phyloP scores from a whole-genome alignment of 176 grass and related monocot species.

The Aegilops longissima region DNA sequence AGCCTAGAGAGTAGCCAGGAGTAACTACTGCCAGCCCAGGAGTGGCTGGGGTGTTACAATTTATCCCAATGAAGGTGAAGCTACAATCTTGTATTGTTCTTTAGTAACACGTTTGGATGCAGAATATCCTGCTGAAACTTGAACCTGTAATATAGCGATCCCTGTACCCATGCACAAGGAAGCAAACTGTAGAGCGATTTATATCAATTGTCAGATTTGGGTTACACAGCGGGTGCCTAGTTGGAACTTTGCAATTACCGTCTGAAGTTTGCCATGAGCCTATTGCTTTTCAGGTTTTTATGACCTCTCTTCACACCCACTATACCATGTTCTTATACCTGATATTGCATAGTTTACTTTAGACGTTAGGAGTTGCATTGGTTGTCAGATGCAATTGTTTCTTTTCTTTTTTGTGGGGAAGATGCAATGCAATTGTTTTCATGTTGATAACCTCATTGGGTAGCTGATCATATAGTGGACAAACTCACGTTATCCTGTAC shows the following conservation, averaged over 20 bases:
- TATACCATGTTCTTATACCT: neutral
- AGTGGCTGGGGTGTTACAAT: no score
- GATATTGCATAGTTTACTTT: neutral
- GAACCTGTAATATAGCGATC: neutral
- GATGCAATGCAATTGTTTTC: neutral
- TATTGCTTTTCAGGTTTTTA: neutral
- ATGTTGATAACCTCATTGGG: neutral
- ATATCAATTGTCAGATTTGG: neutral
- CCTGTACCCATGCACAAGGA: neutral
- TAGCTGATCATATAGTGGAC: constrained; percentile 14
- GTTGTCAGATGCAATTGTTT: constrained; percentile 13
- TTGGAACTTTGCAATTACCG: neutral
- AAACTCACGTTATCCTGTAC: neutral
- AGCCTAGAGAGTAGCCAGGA: no score
- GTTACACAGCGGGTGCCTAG: neutral
- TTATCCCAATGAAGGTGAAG: neutral
- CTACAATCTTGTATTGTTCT: constrained; percentile 11
- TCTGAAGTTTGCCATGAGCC: neutral
- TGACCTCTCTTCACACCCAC: neutral
- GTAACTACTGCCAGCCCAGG: no score
- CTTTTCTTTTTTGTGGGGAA: no score
- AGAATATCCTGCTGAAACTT: constrained; percentile 12
- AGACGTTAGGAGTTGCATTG: neutral
- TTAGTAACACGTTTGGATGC: neutral
- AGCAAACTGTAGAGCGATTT: neutral